Conservation (phyloP, 371 early-diverging fungal genomes). For the Rozella allomycis region DNA sequence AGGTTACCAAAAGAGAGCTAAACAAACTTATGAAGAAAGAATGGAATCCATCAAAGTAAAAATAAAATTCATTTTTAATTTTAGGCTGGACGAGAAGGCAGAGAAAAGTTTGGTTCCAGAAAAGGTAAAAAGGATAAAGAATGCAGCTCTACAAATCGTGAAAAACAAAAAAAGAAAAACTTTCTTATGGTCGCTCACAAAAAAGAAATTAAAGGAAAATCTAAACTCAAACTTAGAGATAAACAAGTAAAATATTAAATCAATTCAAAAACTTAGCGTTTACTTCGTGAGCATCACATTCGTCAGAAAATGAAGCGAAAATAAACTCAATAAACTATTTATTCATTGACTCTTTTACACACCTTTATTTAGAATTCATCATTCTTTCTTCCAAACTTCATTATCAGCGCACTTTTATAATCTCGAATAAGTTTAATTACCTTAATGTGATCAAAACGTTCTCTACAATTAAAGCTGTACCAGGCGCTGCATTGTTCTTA, state of each 20-base stretch:
- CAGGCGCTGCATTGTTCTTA: too few species aligned
- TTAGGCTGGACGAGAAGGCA: conserved; percentile 55
- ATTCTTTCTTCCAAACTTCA: too few species aligned
- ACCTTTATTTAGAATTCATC: too few species aligned
- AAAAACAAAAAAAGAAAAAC: conserved; percentile 78
- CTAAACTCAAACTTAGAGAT: conserved; percentile 52
- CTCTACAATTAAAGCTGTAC: too few species aligned
- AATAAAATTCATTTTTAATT: neutral
- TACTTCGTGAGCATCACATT: too few species aligned
- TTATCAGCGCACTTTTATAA: too few species aligned
- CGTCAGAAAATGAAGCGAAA: too few species aligned
- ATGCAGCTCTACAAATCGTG: conserved; percentile 41
- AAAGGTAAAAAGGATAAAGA: conserved; percentile 53
- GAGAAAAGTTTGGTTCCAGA: conserved; percentile 67
- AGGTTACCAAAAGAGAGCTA: conserved; percentile 45
- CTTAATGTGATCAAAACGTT: too few species aligned
- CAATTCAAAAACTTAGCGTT: too few species aligned
- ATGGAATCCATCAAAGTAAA: conserved; percentile 46
- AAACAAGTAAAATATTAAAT: conserved; percentile 21
- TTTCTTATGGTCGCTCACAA: conserved; percentile 88
- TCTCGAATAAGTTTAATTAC: too few species aligned
- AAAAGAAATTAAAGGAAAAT: conserved; percentile 50
- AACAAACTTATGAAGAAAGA: conserved; percentile 65
- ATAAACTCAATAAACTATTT: too few species aligned
- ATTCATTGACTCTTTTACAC: too few species aligned